Evolutionary conservation across 164 flowering plant species (phyloP), one percentile per base, ranked within the genome.

Genomic region (Piper longum): DNA sequence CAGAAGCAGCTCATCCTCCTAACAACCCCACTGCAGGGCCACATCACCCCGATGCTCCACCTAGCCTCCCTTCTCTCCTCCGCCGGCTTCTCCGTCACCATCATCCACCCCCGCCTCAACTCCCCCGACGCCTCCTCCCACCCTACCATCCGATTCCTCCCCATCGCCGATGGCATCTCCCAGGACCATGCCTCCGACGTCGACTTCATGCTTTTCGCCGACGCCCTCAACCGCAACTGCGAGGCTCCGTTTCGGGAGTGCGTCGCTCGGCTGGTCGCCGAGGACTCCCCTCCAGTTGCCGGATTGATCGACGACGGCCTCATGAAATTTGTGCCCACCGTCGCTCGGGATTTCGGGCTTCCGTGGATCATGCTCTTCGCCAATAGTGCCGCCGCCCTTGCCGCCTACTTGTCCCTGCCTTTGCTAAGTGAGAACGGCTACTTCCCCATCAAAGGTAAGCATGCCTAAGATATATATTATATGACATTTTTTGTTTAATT

Each of bases 311-410:
- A 67, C 39, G 87, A 83, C 62, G 72, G 54, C 2, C 2, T 62
- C 71, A 71, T 77, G 83, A 48, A 71, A 64, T 77, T 76, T 54
- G 56, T 73, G 2, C 64, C 69, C 52, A 67, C 66, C 11, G 82
- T 71, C 14, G 80, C 80, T n/a, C 57, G 63, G 1, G 41, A 60
- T 19, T 44, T 80, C 2, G 56, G 64, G 63, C 54, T 79, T 16
- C 81, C 78, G 4, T 69, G 72, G 56, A 66, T 81, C 48, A 5
- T 44, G 11, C 11, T 44, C 48, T 5, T 44, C 7, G 11, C 11
- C 48, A 44, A 44, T 7, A 67, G 68, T 48, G 69, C 72, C 16
- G 57, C 74, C 3, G 41, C 70, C 14, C 54, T 64, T 11, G 4
- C 59, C 0, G 44, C 66, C 67, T 70, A 62, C 41, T 6, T 41